Percentiles rank a stretch among this genome's conserved stretches.
phyloP scores from a whole-genome alignment of 331 rosid species.

The Acacia pycnantha region DNA sequence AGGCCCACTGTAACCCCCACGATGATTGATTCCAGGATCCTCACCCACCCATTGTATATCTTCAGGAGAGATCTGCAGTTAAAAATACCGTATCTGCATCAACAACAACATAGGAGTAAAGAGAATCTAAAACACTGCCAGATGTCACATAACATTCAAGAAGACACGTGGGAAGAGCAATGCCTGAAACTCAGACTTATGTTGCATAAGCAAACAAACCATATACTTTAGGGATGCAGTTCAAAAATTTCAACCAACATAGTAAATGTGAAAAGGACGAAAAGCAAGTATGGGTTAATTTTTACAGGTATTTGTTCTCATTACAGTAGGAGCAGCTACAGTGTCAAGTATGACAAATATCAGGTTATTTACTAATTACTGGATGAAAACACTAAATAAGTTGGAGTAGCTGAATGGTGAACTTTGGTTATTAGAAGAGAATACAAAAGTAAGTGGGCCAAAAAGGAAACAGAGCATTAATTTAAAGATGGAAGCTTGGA shows the following conservation, averaged over 20 bases:
- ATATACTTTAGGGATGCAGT: neutral
- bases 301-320: neutral
- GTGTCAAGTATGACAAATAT: neutral
- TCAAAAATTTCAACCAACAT: conserved; percentile 3
- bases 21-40: conserved; percentile 80
- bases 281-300: neutral
- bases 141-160: conserved; percentile 6
- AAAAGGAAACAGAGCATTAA: neutral
- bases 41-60: conserved; percentile 96
- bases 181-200: neutral
- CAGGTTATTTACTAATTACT: neutral
- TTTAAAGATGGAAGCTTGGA: neutral
- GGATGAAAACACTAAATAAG: neutral
- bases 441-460: neutral
- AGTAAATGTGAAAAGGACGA: neutral
- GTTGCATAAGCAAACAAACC: neutral
- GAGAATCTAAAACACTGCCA: conserved; percentile 3
- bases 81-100: conserved; percentile 41
- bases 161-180: conserved; percentile 11
- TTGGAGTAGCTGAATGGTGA: neutral
- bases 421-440: neutral
- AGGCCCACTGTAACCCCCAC: conserved; percentile 62
- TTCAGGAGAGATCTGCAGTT: conserved; percentile 75
- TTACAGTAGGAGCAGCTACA: neutral
- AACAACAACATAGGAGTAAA: conserved; percentile 32